Evolutionary conservation across 2,329 filamentous ascomycete genomes (phyloP).

Genomic region (Curvularia sp.): DNA sequence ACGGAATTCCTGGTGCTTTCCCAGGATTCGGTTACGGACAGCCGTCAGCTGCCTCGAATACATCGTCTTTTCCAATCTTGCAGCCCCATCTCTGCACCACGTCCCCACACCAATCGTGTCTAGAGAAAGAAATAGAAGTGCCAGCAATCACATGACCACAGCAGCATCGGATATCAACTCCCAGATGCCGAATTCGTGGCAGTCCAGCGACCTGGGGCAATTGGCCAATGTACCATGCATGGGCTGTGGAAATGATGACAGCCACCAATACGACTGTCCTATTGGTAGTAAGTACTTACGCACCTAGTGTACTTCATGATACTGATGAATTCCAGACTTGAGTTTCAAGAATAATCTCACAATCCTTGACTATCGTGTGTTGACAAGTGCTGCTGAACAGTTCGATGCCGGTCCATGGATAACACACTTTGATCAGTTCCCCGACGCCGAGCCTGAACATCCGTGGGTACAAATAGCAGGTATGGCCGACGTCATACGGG

Average conservation of each 20-base stretch:
- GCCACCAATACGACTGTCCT: constrained; percentile 27
- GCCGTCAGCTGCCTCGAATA: too few species aligned
- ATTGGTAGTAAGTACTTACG: constrained; percentile 30
- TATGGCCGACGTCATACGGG: constrained; percentile 30
- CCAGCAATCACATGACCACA: background rate
- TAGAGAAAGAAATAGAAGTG: background rate
- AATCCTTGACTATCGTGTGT: constrained; percentile 15
- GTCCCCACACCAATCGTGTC: background rate
- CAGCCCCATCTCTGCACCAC: too few species aligned
- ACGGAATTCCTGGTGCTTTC: too few species aligned
- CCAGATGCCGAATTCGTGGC: background rate
- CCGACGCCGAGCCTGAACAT: constrained; percentile 17
- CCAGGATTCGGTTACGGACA: too few species aligned
- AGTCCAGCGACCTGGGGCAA: background rate
- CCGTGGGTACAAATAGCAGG: constrained; percentile 6
- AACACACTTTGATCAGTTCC: constrained; percentile 21
- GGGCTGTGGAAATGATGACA: constrained; percentile 30
- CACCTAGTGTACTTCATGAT: background rate
- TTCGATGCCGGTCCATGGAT: constrained; percentile 42
- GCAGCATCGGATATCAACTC: background rate
- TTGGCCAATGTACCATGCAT: constrained; percentile 30
- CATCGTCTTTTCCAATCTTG: too few species aligned
- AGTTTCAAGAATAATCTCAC: constrained; percentile 21
- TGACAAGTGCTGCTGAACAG: constrained; percentile 22
- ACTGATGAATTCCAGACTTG: constrained; percentile 17